Evolutionary conservation across 306 rosid genomes (phyloP).

Genomic region (Quercus alba): DNA sequence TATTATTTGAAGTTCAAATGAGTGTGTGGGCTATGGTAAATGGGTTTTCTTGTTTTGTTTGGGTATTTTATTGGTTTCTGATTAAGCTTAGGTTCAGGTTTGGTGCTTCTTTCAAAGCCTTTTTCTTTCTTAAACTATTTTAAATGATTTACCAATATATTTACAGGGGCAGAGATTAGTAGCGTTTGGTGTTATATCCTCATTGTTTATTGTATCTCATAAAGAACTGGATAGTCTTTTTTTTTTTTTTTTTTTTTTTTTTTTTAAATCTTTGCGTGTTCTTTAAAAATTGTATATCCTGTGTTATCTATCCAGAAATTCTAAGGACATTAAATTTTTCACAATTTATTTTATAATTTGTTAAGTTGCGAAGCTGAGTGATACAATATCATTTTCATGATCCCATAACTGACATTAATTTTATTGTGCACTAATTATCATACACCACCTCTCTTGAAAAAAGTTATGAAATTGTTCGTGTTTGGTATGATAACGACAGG

Average conservation of each 20-base stretch:
- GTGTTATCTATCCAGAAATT: not conserved
- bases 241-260: not conserved
- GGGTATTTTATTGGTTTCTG: not conserved
- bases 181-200: not conserved
- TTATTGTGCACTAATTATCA: too few species aligned
- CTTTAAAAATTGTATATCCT: not conserved
- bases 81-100: not conserved
- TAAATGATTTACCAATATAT: conserved; percentile 10
- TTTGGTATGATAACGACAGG: not conserved
- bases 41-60: not conserved
- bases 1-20: not conserved
- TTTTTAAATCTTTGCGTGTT: not conserved
- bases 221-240: not conserved
- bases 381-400: too few species aligned
- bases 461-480: too few species aligned
- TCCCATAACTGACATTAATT: too few species aligned
- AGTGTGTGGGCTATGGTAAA: not conserved
- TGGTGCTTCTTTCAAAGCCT: conserved; percentile 1
- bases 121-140: conserved; percentile 7
- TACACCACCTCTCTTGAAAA: too few species aligned
- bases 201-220: not conserved
- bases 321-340: too few species aligned
- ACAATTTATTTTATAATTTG: too few species aligned
- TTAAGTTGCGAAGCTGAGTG: too few species aligned
- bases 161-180: not conserved